Base-by-base conservation (phyloP, 1,139 yeast species). In the Taphrina confusa region DNA sequence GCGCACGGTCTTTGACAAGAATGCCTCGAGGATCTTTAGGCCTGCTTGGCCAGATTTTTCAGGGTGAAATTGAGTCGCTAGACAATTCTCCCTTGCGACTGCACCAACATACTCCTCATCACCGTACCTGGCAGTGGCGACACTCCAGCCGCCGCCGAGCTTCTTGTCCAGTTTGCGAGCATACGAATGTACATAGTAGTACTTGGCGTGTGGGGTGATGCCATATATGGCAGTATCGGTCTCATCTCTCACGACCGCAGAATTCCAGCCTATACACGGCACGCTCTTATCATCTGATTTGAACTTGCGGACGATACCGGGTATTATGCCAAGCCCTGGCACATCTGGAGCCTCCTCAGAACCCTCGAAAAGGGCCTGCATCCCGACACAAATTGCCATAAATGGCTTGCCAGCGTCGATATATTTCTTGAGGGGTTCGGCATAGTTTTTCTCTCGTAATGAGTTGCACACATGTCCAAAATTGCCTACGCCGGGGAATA, bases 21-120 rank as follows among this genome's bases (percentile, higher is more conserved):
- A 92, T 30, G 87, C 80, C 63, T 81, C 79, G 62, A 92, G 79
- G 5, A 91, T 83, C 64, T 81, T 80, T 49, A 92, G 75, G 47
- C 98, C 98, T 6, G 96, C 96, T 45, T 76, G 72, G 9, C 98
- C 98, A 1, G 96, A 87, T 73, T 92, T 92, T 72, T 92, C 98
- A 4, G 98, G 98, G 73, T 92, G 98, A 73, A 92, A 92, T 73
- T 92, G 98, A 1, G 97, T 92, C 47, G 97, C 96, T 73, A 92
- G 87, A 20, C 91, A 77, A 65, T 89, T 90, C 62, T 79, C 87
- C 68, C 79, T 84, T 23, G 84, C 75, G 28, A 89, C 72, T 0
- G 97, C 94, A n/a, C 97, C 95, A 61, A 92, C 75, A 67, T 90
- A 92, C 57, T 75, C 78, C 72, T 92, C 94, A 23, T 82, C 77